phyloP scores from a whole-genome alignment of 2,329 filamentous ascomycete genomes.

The Xylaria sp. region DNA sequence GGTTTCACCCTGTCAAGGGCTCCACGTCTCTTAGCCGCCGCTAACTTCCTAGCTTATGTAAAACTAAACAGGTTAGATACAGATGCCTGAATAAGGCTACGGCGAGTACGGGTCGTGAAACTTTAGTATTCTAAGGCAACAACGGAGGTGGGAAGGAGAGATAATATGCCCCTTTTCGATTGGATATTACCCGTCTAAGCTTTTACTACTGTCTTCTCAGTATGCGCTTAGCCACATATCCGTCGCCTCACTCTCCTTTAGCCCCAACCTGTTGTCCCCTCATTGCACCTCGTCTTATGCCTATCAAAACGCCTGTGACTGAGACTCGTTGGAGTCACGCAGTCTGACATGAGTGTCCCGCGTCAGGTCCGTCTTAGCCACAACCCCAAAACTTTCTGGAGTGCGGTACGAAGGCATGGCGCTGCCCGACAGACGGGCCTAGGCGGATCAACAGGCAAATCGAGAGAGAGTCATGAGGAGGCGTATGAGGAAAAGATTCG shows the following conservation, averaged over 20 bases:
- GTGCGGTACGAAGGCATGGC: not conserved
- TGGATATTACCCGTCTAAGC: not conserved
- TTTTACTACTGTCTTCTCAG: not conserved
- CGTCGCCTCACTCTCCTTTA: conserved; percentile 7
- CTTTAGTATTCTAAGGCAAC: conserved; percentile 16
- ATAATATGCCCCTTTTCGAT: not conserved
- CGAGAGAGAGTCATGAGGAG: not conserved
- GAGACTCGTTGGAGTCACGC: not conserved
- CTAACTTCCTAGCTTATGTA: not conserved
- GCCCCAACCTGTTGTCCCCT: not conserved
- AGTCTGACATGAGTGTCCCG: not conserved
- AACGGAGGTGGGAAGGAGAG: not conserved
- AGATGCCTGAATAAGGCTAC: conserved; percentile 25
- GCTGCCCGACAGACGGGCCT: not conserved
- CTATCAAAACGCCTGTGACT: not conserved
- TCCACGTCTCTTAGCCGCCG: not conserved
- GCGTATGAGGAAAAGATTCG: not conserved
- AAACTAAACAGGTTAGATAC: not conserved
- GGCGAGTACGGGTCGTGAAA: not conserved
- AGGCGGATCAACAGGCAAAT: not conserved
- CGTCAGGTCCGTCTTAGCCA: not conserved
- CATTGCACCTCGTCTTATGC: not conserved
- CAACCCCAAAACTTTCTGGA: not conserved
- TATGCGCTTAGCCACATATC: not conserved
- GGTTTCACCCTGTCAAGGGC: not conserved